Conservation (phyloP, 352 stramenopile species). For the Phytopythium chamaehyphon region DNA sequence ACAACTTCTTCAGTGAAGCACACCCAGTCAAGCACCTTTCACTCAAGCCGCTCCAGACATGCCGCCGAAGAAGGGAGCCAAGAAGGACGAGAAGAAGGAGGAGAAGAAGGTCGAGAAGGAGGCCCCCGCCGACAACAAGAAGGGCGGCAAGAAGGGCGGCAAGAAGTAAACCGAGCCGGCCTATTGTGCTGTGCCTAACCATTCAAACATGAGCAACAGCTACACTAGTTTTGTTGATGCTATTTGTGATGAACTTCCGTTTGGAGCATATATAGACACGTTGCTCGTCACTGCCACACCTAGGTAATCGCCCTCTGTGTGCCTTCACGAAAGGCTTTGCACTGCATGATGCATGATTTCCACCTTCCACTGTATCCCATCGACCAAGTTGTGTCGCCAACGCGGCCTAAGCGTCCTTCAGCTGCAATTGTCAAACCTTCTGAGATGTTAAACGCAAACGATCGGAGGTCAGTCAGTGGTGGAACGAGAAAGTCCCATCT, state of each 20-base stretch:
- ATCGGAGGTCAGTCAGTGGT: background rate
- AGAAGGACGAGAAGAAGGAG: constrained; percentile 15
- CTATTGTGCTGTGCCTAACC: no score
- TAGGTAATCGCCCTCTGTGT: no score
- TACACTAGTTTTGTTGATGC: no score
- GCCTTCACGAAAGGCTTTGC: no score
- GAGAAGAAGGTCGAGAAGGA: constrained; percentile 39
- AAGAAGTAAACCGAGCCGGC: constrained; percentile 60
- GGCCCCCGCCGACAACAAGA: constrained; percentile 26
- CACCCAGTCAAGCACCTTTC: constrained; percentile 2
- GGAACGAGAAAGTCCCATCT: background rate
- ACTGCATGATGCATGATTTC: background rate
- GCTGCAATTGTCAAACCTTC: background rate
- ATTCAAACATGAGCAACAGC: no score
- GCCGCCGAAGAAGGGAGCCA: constrained; percentile 26
- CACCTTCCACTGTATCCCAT: constrained; percentile 4
- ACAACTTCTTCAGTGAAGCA: constrained; percentile 1
- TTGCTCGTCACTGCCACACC: no score
- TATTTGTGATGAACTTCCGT: no score
- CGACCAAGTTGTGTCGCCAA: background rate
- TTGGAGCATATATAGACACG: no score
- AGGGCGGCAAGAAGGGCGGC: constrained; percentile 45
- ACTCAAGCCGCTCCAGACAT: constrained; percentile 10
- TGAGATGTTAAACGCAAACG: background rate
- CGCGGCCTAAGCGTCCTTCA: background rate